Evolutionary conservation across 2,329 filamentous ascomycete genomes (phyloP).

Genomic region (Mollisia scopiformis): DNA sequence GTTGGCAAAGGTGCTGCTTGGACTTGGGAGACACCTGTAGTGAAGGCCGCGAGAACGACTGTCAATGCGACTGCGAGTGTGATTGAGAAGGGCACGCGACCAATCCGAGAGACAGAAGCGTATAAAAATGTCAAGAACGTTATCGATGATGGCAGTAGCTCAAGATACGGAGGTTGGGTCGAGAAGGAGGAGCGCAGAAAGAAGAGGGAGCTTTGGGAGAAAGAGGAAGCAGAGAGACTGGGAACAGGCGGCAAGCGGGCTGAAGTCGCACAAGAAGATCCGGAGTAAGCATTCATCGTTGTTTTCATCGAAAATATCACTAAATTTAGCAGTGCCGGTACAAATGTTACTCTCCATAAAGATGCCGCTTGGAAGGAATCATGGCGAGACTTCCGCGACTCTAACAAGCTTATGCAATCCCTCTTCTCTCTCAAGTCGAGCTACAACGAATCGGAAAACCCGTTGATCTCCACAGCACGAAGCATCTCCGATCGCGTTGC

Average conservation of each 20-base stretch:
- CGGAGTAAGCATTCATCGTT: conserved; percentile 66
- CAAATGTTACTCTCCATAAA: conserved; percentile 93
- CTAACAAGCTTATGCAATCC: conserved; percentile 84
- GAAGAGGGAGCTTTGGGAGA: conserved; percentile 74
- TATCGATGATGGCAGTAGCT: conserved; percentile 96
- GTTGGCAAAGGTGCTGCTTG: conserved; percentile 91
- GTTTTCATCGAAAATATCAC: conserved; percentile 21
- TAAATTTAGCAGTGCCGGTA: conserved; percentile 74
- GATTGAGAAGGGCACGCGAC: conserved; percentile 92
- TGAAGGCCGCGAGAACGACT: conserved; percentile 87
- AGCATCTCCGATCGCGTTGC: conserved; percentile 92
- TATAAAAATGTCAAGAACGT: conserved; percentile 95
- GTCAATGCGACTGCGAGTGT: conserved; percentile 84
- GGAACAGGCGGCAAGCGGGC: conserved; percentile 43
- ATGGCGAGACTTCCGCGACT: conserved; percentile 95
- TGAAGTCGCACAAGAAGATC: conserved; percentile 79
- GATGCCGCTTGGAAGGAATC: conserved; percentile 97
- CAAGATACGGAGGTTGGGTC: conserved; percentile 92
- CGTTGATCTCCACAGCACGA: conserved; percentile 84
- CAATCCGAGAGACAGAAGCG: conserved; percentile 90
- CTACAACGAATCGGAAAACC: conserved; percentile 97
- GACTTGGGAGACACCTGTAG: conserved; percentile 95
- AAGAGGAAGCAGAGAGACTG: conserved; percentile 53
- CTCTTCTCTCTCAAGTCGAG: conserved; percentile 83
- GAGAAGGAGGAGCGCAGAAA: conserved; percentile 93